phyloP scores from a whole-genome alignment of 2,329 filamentous ascomycete species.

The Pseudocercospora ulei region DNA sequence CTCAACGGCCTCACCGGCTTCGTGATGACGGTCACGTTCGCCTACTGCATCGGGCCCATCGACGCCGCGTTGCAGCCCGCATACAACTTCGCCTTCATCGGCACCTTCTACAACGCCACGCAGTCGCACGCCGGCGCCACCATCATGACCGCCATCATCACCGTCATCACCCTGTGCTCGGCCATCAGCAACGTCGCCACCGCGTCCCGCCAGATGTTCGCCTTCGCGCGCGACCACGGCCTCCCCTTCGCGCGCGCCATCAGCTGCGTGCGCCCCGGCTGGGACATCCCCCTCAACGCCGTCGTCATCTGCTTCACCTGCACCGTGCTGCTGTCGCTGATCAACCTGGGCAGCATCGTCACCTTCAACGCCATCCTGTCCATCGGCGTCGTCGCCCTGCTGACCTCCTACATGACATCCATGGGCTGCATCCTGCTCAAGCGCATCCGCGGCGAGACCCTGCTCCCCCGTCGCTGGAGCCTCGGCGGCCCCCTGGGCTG shows the following conservation, averaged over 20 bases:
- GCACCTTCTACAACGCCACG: slow-evolving; percentile 35
- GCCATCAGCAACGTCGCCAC: slow-evolving; percentile 36
- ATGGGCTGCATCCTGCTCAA: slow-evolving; percentile 27
- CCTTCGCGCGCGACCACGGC: slow-evolving; percentile 40
- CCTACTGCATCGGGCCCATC: slow-evolving; percentile 34
- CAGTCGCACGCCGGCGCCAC: slow-evolving; percentile 32
- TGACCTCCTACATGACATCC: slow-evolving; percentile 26
- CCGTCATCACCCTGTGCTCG: slow-evolving; percentile 36
- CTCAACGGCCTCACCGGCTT: slow-evolving; percentile 39
- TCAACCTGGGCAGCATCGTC: slow-evolving; percentile 35
- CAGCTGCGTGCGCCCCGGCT: slow-evolving; percentile 22
- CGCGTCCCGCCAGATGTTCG: slow-evolving; percentile 38
- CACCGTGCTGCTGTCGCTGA: slow-evolving; percentile 24
- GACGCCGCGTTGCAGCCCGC: slow-evolving; percentile 25
- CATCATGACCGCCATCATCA: slow-evolving; percentile 32
- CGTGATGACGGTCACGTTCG: slow-evolving; percentile 37
- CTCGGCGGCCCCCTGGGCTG: slow-evolving; percentile 23
- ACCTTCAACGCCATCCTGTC: slow-evolving; percentile 39
- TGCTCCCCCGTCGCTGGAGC: slow-evolving; percentile 24
- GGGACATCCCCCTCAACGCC: slow-evolving; percentile 28
- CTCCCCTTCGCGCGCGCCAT: slow-evolving; percentile 34
- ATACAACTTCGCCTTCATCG: slow-evolving; percentile 29
- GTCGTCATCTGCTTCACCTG: slow-evolving; percentile 23
- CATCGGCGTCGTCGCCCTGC: slow-evolving; percentile 34
- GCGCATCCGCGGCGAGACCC: slow-evolving; percentile 24